Percentiles rank a stretch among this genome's conserved stretches.
Conservation (phyloP, 257 asterid genomes). For the Solanum pennellii region DNA sequence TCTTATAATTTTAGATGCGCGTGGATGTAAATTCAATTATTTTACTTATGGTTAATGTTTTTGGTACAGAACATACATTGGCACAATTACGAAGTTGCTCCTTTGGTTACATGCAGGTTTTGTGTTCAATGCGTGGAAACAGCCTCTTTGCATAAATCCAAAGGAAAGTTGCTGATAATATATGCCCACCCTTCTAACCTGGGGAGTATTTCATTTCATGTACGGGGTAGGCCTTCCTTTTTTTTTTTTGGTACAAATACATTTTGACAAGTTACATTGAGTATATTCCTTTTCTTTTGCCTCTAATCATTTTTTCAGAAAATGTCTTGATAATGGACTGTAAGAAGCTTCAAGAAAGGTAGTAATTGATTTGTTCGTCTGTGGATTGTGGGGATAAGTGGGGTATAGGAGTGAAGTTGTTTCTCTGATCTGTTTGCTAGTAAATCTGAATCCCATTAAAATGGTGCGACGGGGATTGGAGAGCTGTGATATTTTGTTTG, state of each 20-base stretch:
- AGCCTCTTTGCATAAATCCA: background rate
- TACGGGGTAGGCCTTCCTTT: background rate
- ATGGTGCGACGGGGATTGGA: background rate
- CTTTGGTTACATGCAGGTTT: background rate
- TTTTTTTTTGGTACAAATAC: background rate
- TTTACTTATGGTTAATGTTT: background rate
- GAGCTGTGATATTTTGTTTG: background rate
- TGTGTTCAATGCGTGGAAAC: background rate
- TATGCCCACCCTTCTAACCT: background rate
- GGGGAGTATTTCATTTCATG: background rate
- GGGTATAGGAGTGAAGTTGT: background rate
- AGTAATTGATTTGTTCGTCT: background rate
- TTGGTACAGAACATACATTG: background rate
- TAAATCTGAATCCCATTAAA: background rate
- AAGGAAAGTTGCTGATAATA: background rate
- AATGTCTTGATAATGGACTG: background rate
- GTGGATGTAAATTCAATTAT: background rate
- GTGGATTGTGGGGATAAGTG: background rate
- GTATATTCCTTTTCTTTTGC: background rate
- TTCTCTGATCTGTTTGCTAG: background rate
- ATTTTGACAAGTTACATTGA: background rate
- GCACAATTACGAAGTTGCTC: background rate
- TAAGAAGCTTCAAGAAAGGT: background rate
- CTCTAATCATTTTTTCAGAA: background rate
- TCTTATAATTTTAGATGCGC: background rate